Percentiles rank a stretch among this genome's conserved stretches.
These are phyloP conservation scores for Aquilaria yunnanensis DNA, from an alignment of 345 rosid genomes.

Conservation along the genomic window DNA sequence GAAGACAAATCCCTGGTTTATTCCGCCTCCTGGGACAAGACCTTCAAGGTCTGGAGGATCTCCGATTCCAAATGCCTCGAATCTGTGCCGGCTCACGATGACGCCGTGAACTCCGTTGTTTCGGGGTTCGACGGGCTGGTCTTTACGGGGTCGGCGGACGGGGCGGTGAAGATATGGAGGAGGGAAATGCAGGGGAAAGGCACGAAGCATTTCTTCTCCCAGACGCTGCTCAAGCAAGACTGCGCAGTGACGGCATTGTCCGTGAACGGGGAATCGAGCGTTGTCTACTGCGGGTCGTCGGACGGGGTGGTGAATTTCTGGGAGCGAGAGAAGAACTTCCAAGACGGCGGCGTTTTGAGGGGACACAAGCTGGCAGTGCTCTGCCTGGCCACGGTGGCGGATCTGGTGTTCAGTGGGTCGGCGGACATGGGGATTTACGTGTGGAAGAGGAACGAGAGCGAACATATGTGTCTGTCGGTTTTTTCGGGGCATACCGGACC, in stretches of 20 bases:
- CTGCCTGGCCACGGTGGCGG: constrained; percentile 63
- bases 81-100: constrained; percentile 72
- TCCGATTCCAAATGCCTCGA: constrained; percentile 67
- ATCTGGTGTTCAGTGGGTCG: constrained; percentile 71
- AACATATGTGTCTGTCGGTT: constrained; percentile 40
- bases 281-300: constrained; percentile 77
- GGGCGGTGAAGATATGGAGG: constrained; percentile 82
- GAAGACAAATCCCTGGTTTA: constrained; percentile 59
- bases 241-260: constrained; percentile 75
- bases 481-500: constrained; percentile 46
- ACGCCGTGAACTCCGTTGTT: constrained; percentile 66
- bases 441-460: constrained; percentile 51
- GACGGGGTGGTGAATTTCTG: constrained; percentile 81
- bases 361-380: constrained; percentile 82
- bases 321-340: constrained; percentile 50
- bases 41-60: constrained; percentile 79
- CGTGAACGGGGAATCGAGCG: constrained; percentile 39
- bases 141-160: constrained; percentile 86
- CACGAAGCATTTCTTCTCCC: constrained; percentile 78
- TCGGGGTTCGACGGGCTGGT: constrained; percentile 77
- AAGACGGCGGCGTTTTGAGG: constrained; percentile 59
- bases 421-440: constrained; percentile 81
- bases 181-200: constrained; percentile 81
- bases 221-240: constrained; percentile 73
- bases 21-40: constrained; percentile 87